phyloP scores from a whole-genome alignment of 108 stramenopile genomes.

The Cyclotella atomus region DNA sequence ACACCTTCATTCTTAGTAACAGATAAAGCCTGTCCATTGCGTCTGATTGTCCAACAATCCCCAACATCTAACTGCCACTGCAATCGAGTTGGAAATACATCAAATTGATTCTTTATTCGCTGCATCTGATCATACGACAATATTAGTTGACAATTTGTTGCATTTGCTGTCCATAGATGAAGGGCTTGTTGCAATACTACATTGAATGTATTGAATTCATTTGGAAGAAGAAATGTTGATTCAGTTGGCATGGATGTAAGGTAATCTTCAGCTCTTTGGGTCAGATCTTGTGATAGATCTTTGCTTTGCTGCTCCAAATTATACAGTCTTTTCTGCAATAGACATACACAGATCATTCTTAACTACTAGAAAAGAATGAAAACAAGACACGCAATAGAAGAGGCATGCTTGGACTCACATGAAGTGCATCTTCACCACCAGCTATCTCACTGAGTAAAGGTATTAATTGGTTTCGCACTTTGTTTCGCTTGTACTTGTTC shows the following conservation, averaged over 20 bases:
- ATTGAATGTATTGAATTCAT: constrained; percentile 11
- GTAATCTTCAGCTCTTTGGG: constrained; percentile 43
- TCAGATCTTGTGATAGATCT: constrained; percentile 58
- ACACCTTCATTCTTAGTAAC: constrained; percentile 23
- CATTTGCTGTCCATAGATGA: constrained; percentile 50
- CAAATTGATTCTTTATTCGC: constrained; percentile 62
- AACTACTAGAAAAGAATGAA: neutral
- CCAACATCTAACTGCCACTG: constrained; percentile 80
- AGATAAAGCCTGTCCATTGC: constrained; percentile 59
- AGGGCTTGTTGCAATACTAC: constrained; percentile 73
- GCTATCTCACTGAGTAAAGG: constrained; percentile 76
- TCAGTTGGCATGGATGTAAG: constrained; percentile 42
- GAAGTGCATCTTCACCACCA: constrained; percentile 52
- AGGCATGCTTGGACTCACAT: constrained; percentile 17
- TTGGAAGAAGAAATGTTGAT: constrained; percentile 26
- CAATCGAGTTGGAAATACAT: constrained; percentile 48
- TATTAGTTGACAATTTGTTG: constrained; percentile 27
- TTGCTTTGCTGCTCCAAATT: constrained; percentile 70
- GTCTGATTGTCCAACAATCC: constrained; percentile 50
- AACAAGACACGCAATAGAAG: neutral
- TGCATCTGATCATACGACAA: constrained; percentile 68
- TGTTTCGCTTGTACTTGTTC: constrained; percentile 81
- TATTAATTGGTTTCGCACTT: constrained; percentile 85
- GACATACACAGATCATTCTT: too few species aligned
- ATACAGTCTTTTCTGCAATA: constrained; percentile 56